These are phyloP conservation scores for Diaporthe vexans DNA, from an alignment of 2,329 filamentous ascomycete genomes.

Conservation along the genomic window DNA sequence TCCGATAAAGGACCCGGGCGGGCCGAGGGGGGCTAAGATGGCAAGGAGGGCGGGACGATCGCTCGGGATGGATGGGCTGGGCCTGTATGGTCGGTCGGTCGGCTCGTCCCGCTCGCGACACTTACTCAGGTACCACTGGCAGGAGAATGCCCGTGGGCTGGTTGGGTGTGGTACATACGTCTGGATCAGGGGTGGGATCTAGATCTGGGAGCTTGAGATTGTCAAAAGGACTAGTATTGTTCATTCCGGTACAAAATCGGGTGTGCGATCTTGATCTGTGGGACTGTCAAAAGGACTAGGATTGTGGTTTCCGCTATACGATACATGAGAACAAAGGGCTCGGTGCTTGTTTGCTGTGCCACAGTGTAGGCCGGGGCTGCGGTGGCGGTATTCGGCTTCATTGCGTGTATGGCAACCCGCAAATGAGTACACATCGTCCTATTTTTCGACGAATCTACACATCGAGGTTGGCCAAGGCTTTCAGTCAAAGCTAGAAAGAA, in stretches of 20 bases:
- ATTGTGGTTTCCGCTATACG: neutral
- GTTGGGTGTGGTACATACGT: too few species aligned
- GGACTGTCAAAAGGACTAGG: neutral
- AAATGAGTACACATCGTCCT: neutral
- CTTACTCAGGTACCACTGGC: too few species aligned
- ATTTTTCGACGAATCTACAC: too few species aligned
- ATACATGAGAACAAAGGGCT: neutral
- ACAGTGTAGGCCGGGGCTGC: neutral
- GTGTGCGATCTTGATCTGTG: neutral
- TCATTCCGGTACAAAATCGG: too few species aligned
- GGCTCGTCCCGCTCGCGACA: constrained; percentile 6
- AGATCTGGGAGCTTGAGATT: too few species aligned
- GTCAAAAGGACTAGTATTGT: too few species aligned
- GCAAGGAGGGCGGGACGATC: constrained; percentile 25
- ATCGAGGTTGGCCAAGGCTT: too few species aligned
- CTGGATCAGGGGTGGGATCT: too few species aligned
- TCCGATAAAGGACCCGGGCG: neutral
- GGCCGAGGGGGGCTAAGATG: neutral
- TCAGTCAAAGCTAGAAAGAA: too few species aligned
- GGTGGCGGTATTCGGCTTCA: neutral
- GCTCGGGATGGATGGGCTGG: neutral
- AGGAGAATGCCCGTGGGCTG: too few species aligned
- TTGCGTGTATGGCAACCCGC: neutral
- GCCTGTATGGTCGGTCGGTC: neutral
- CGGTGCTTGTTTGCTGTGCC: too few species aligned